Evolutionary conservation across 768 basidiomycete species (phyloP).

Genomic region (Piloderma croceum): DNA sequence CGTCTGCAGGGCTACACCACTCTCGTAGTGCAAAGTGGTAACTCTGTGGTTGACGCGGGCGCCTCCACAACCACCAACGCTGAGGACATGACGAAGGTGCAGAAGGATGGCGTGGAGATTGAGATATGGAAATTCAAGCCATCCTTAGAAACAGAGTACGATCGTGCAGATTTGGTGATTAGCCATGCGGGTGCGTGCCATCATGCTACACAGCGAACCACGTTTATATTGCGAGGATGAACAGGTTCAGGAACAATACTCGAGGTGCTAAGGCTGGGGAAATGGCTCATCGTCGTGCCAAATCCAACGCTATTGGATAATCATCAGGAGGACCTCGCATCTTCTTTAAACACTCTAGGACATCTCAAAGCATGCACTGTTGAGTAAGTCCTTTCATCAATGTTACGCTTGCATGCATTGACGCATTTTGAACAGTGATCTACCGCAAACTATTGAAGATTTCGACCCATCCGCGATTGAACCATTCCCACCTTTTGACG

Average conservation of each 20-base stretch:
- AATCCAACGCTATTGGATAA: slow-evolving; percentile 87
- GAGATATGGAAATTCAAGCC: slow-evolving; percentile 72
- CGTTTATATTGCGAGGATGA: slow-evolving; percentile 1
- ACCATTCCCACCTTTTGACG: slow-evolving; percentile 45
- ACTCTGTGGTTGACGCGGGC: slow-evolving; percentile 48
- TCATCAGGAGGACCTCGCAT: slow-evolving; percentile 87
- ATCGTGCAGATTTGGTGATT: slow-evolving; percentile 71
- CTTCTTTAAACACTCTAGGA: slow-evolving; percentile 50
- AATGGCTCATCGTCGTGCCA: slow-evolving; percentile 81
- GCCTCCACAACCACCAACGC: slow-evolving; percentile 23
- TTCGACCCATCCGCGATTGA: slow-evolving; percentile 41
- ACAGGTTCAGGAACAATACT: slow-evolving; percentile 93
- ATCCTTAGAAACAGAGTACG: slow-evolving; percentile 60
- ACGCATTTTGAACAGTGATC: slow-evolving; percentile 35
- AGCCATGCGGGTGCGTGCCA: slow-evolving; percentile 80
- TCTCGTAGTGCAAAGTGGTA: slow-evolving; percentile 76
- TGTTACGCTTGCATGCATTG: not conserved
- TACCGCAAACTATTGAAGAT: slow-evolving; percentile 47
- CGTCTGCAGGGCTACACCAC: slow-evolving; percentile 47
- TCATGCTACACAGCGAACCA: not conserved
- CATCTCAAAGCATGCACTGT: slow-evolving; percentile 55
- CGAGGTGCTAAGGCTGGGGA: slow-evolving; percentile 70
- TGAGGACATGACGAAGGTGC: slow-evolving; percentile 22
- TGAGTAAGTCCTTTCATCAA: slow-evolving; percentile 40
- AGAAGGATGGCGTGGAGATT: slow-evolving; percentile 44